Conservation (phyloP, 805 yeast genomes). For the Kluyveromyces wickerhamii region DNA sequence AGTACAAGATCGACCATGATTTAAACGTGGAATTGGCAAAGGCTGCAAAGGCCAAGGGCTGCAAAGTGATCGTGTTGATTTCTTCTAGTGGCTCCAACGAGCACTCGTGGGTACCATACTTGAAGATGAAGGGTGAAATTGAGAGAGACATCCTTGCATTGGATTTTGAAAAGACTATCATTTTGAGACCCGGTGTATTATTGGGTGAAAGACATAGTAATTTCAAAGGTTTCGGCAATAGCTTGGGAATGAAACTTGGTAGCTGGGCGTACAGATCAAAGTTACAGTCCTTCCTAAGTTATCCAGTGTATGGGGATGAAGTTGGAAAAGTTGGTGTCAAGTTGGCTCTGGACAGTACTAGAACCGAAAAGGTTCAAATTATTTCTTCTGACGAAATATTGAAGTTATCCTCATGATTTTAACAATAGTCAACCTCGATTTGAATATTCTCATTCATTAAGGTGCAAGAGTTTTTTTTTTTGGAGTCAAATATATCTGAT, state of each 20-base stretch:
- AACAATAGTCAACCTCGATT: no score
- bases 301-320: slow-evolving; percentile 57
- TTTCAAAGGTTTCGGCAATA: slow-evolving; percentile 34
- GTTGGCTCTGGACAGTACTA: slow-evolving; percentile 28
- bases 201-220: slow-evolving; percentile 49
- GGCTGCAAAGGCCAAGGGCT: slow-evolving; percentile 65
- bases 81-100: slow-evolving; percentile 59
- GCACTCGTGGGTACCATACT: slow-evolving; percentile 51
- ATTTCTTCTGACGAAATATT: slow-evolving; percentile 26
- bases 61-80: slow-evolving; percentile 57
- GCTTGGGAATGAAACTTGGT: slow-evolving; percentile 29
- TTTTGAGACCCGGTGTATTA: slow-evolving; percentile 70
- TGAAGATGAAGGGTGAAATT: slow-evolving; percentile 63
- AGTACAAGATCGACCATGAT: slow-evolving; percentile 66
- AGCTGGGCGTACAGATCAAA: slow-evolving; percentile 28
- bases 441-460: no score
- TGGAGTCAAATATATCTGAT: no score
- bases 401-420: slow-evolving; percentile 11
- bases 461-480: no score
- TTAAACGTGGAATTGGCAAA: slow-evolving; percentile 60
- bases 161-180: slow-evolving; percentile 62
- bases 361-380: slow-evolving; percentile 23
- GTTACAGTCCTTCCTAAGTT: slow-evolving; percentile 25
- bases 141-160: slow-evolving; percentile 60
- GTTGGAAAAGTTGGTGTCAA: slow-evolving; percentile 51